Conservation (phyloP, 352 stramenopile genomes). For the Phytophthora citrophthora region DNA sequence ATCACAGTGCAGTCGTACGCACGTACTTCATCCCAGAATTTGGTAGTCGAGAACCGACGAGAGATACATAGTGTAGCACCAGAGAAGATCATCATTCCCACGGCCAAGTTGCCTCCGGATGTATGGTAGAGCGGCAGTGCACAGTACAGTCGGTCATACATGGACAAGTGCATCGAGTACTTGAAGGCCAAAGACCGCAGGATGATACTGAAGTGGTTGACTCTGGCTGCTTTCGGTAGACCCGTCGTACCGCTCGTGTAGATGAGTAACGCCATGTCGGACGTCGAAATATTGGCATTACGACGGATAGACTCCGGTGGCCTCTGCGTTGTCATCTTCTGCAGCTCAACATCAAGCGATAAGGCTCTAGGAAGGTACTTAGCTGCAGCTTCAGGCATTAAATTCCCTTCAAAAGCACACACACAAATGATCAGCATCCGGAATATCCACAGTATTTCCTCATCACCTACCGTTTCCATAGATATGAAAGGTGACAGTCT, state of each 20-base stretch:
- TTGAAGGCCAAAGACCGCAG: constrained; percentile 63
- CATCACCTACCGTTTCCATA: constrained; percentile 51
- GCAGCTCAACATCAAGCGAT: constrained; percentile 54
- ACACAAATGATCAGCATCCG: neutral
- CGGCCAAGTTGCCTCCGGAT: constrained; percentile 77
- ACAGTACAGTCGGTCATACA: constrained; percentile 79
- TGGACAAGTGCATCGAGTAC: constrained; percentile 52
- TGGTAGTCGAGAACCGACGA: constrained; percentile 72
- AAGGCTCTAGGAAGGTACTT: constrained; percentile 41
- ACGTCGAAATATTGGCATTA: constrained; percentile 47
- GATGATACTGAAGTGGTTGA: constrained; percentile 81
- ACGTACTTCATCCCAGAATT: constrained; percentile 82
- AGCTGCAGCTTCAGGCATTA: constrained; percentile 13
- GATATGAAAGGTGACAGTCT: constrained; percentile 52
- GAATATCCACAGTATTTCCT: no score
- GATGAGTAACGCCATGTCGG: constrained; percentile 78
- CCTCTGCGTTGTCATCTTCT: constrained; percentile 31
- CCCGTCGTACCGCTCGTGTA: constrained; percentile 89
- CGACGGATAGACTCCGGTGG: constrained; percentile 34
- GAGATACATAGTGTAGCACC: constrained; percentile 81
- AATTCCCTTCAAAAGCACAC: constrained; percentile 17
- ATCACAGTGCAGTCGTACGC: constrained; percentile 75
- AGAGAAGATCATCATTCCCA: constrained; percentile 82
- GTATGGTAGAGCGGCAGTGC: constrained; percentile 88
- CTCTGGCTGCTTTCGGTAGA: constrained; percentile 77